Evolutionary conservation across 2,329 filamentous ascomycete species (phyloP), one percentile per base, ranked within the genome.

Genomic region (Aspergillus clavatus): DNA sequence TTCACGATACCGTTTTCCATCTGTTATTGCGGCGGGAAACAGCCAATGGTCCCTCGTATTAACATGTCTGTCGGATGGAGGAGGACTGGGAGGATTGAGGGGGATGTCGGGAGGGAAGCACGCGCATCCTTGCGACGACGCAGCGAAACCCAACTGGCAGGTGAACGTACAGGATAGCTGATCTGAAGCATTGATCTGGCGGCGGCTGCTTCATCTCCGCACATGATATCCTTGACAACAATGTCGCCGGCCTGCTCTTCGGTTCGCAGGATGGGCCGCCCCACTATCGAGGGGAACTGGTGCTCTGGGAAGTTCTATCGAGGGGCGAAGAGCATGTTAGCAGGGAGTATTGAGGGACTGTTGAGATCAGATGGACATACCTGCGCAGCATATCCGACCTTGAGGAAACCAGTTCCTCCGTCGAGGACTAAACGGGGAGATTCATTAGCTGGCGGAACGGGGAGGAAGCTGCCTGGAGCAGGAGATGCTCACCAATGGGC

Each of bases 1-100:
- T 96, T 97, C 57, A 98, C 89, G 62, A 98, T 97, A 62, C 93
- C 93, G 69, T 98, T 98, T 72, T 98, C 93, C 93, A 98, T 98
- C 81, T 85, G 69, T 48, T 58, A 21, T 45, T 39, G 14, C 31
- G 11, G 22, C 35, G 29, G 19, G 31, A 38, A 45, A 22, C 38
- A 36, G 23, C 16, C 40, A 44, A 49, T 36, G 45, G 43, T 42
- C 24, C 28, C 23, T 24, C 45, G 55, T 45, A 53, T 58, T 51
- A 58, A 52, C 49, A 54, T 33, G 53, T 44, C 45, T 54, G 58
- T 28, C 40, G 40, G 41, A 19, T 46, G 42, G 50, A 47, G 39
- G 41, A 18, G 24, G 46, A 38, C n/a, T n/a, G n/a, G n/a, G n/a
- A n/a, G n/a, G n/a, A n/a, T n/a, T n/a, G n/a, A n/a, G 42, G 27